Evolutionary conservation across 2,329 filamentous ascomycete species (phyloP), one percentile per base, ranked within the genome.

Genomic region (Tolypocladium tropicale): DNA sequence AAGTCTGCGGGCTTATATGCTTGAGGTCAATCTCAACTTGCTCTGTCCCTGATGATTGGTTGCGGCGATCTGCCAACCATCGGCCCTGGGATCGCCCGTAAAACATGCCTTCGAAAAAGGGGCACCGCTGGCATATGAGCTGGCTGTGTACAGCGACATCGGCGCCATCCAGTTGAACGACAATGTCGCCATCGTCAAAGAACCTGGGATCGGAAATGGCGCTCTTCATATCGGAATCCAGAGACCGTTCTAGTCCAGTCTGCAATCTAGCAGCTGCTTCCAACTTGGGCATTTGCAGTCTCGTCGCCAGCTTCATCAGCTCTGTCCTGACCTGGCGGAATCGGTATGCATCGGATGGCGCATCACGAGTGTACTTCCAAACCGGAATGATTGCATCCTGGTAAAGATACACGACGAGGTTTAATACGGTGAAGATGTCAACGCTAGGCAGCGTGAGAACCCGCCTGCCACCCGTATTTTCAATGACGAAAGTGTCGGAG

Each of bases 71-170:
- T 52, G 85, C 80, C 23, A 99, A 78, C 94, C 94, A 99, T 62
- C 82, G 82, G 0, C 94, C 94, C 43, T 81, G 80, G 9, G 94
- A 90, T 48, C 90, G 85, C n/a, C 94, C 94, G 63, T 89, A 79
- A 70, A 96, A 97, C 48, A 99, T 78, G 1, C 88, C 89, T 60
- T 93, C 78, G 61, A 99, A 99, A 77, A 96, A 99, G 0, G 90
- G 91, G 63, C 92, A 96, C 61, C 94, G 80, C 64, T 86, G 85
- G 61, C 90, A 92, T 37, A 96, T 70, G 4, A 97, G 71, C 5
- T 85, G 78, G 60, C 90, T 93, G 65, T 99, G 94, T 1, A 88
- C 85, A 16, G 77, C 74, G 36, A 91, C 73, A 32, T 85, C 85
- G n/a, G 82, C 81, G 25, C 85, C 88, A 57, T 89, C 83, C 12